Percentiles rank a stretch among this genome's conserved stretches.
Evolutionary conservation across 306 rosid genomes (phyloP).

Genomic region (Herpetospermum pedunculosum): DNA sequence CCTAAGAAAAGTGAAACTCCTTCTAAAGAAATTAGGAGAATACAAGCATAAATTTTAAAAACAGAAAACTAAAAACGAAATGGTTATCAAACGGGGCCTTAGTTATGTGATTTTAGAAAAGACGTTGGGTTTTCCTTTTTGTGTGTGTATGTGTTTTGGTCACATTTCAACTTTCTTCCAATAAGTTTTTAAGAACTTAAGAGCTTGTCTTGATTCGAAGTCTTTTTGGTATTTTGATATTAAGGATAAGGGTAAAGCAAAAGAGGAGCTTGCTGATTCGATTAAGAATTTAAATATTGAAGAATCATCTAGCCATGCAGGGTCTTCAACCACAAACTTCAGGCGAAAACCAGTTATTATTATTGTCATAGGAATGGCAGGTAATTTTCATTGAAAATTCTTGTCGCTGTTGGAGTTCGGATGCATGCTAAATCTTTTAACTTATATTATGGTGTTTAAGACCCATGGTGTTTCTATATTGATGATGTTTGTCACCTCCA

Average conservation of each 20-base stretch:
- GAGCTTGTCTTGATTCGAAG: slow-evolving; percentile 1
- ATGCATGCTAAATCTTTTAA: not conserved
- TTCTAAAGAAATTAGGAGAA: no score
- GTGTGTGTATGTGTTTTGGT: not conserved
- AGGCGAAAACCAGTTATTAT: slow-evolving; percentile 71
- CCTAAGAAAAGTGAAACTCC: no score
- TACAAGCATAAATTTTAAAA: no score
- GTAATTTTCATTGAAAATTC: slow-evolving; percentile 15
- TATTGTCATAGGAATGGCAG: slow-evolving; percentile 91
- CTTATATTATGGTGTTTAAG: not conserved
- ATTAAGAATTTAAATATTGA: slow-evolving; percentile 56
- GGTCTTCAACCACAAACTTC: slow-evolving; percentile 25
- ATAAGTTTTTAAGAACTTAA: not conserved
- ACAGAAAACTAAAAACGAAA: no score
- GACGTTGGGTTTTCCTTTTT: not conserved
- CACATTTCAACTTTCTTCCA: not conserved
- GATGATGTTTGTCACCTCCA: not conserved
- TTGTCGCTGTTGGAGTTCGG: not conserved
- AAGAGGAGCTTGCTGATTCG: slow-evolving; percentile 42
- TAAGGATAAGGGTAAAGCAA: slow-evolving; percentile 39
- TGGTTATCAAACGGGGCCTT: no score
- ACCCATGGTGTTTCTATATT: not conserved
- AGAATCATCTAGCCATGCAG: slow-evolving; percentile 44
- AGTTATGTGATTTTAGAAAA: not conserved
- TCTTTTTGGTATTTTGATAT: slow-evolving; percentile 8